Evolutionary conservation across 352 stramenopile genomes (phyloP).

Genomic region (Pseudoperonospora humuli): DNA sequence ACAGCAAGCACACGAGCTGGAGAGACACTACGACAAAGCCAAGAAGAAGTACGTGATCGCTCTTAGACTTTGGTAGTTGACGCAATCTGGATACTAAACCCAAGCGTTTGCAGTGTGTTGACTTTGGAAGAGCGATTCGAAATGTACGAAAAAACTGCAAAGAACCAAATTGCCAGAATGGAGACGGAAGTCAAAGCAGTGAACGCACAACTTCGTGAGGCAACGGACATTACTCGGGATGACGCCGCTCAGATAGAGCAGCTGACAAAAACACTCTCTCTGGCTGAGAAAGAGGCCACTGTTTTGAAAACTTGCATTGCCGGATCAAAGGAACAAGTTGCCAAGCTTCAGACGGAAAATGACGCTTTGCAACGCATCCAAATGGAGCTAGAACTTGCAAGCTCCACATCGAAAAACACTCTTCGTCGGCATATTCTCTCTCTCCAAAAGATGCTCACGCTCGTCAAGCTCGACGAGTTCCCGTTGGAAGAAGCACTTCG

Average conservation of each 20-base stretch:
- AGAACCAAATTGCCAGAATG: too few species aligned
- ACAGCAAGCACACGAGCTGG: conserved; percentile 51
- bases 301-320: conserved; percentile 29
- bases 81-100: too few species aligned
- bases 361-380: conserved; percentile 57
- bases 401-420: conserved; percentile 42
- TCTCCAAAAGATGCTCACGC: conserved; percentile 55
- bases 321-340: too few species aligned
- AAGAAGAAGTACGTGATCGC: conserved; percentile 59
- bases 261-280: conserved; percentile 45
- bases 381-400: conserved; percentile 41
- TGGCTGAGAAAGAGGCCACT: conserved; percentile 43
- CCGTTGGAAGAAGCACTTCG: conserved; percentile 67
- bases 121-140: conserved; percentile 62
- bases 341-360: conserved; percentile 33
- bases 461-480: too few species aligned
- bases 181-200: too few species aligned
- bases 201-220: conserved; percentile 64
- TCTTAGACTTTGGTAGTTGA: too few species aligned
- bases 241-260: conserved; percentile 56
- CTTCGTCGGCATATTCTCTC: conserved; percentile 49
- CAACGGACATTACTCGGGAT: conserved; percentile 68
- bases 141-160: too few species aligned
- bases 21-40: conserved; percentile 70
- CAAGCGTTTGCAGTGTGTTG: conserved; percentile 29